Evolutionary conservation across 1,284 basidiomycete species (phyloP), one percentile per base, ranked within the genome.

Genomic region (Irpex sp.): DNA sequence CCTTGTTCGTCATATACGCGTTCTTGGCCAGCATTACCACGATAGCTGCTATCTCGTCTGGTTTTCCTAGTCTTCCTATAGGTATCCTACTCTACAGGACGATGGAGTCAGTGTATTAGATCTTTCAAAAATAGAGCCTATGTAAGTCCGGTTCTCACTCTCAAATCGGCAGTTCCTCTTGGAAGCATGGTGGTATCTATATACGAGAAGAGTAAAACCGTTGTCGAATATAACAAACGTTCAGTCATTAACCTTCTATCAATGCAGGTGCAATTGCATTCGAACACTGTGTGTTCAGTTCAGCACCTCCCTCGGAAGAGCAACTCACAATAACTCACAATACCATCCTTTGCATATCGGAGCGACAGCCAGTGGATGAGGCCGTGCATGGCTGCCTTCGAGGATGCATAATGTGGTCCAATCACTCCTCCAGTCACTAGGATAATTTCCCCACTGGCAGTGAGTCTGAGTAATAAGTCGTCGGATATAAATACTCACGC

Each of bases 1-100:
- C 83, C 78, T 85, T 84, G 74, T 85, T 83, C 15, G 82, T 84
- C 79, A 85, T 82, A 62, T 84, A 85, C 4, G 73, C 75, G 66
- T 84, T 85, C 1, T 75, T 78, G 1, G 79, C 79, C 15, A 84
- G 74, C 70, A 82, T 71, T 64, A 81, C 78, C 9, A 85, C 81
- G 31, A 84, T 74, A 13, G 79, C 77, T 4, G 82, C 80, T 55
- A 85, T 79, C 65, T 85, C 83, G 44, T 81, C 75, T 0, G 84
- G 81, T 47, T 77, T 73, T 4, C 83, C 84, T 34, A 85, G 76
- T 21, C 84, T 75, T 5, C 82, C 82, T 4, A 85, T 75, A 4
- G 83, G 83, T 54, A 85, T 82, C 62, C 75, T 75, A 59, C 74
- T 76, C 81, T 82, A 59, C 21, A 26, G 3, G 21, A 26, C 47